phyloP scores from a whole-genome alignment of 257 asterid genomes.

The Forsythia suspensa region DNA sequence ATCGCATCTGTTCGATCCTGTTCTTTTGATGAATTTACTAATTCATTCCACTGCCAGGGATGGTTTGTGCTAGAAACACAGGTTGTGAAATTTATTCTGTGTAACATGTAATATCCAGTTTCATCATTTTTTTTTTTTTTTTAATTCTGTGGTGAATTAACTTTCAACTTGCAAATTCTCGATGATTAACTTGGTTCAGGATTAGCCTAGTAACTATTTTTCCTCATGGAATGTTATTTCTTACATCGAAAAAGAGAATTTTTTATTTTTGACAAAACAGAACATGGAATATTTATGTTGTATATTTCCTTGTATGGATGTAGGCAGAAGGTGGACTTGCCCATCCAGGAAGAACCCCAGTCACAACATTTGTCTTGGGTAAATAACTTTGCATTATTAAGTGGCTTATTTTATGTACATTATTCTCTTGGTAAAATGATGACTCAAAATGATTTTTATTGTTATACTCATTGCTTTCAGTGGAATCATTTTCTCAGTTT shows the following conservation, averaged over 20 bases:
- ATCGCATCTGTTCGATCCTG: not conserved
- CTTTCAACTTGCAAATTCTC: not conserved
- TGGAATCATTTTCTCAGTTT: conserved; percentile 16
- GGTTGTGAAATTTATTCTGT: conserved; percentile 9
- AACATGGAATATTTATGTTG: conserved; percentile 19
- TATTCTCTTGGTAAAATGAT: conserved; percentile 16
- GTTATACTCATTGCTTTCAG: conserved; percentile 1
- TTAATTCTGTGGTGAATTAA: not conserved
- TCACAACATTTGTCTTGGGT: conserved; percentile 86
- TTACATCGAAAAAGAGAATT: not conserved
- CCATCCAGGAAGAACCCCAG: conserved; percentile 49
- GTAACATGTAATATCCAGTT: conserved; percentile 16
- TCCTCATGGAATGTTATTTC: conserved; percentile 6
- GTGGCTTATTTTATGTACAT: conserved; percentile 13
- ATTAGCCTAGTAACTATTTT: conserved; percentile 1
- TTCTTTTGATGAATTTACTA: not conserved
- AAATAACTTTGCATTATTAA: conserved; percentile 32
- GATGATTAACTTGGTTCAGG: not conserved
- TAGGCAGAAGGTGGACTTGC: conserved; percentile 66
- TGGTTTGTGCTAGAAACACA: conserved; percentile 6
- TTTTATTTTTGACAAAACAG: not conserved
- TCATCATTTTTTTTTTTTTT: not conserved
- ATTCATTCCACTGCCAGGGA: not conserved
- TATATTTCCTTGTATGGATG: conserved; percentile 26
- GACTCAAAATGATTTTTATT: conserved; percentile 9